A percentile compares a stretch with the other conserved stretches of the same genome.
Evolutionary conservation across 805 yeast genomes (phyloP).

Genomic region (Hyphopichia homilentoma): DNA sequence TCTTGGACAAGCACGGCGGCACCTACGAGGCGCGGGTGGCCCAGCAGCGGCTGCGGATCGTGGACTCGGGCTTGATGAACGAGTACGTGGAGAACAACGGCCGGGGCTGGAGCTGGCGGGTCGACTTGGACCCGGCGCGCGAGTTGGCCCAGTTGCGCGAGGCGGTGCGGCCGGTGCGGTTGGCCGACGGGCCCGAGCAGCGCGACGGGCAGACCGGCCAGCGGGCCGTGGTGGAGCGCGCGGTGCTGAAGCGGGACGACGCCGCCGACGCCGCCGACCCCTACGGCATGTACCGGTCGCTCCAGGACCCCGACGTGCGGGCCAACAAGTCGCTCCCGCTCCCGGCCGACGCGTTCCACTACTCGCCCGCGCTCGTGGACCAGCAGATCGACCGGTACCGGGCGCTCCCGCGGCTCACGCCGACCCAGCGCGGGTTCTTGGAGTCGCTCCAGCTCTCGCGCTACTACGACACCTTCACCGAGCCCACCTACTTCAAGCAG

Average conservation of each 20-base stretch:
- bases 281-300: background rate
- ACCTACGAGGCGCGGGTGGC: constrained; percentile 17
- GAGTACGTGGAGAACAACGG: constrained; percentile 8
- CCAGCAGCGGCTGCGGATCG: constrained; percentile 1
- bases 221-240: too few relatives aligned
- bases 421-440: background rate
- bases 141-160: background rate
- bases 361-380: background rate
- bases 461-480: constrained; percentile 12
- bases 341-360: constrained; percentile 1
- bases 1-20: constrained; percentile 11
- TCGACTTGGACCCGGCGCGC: background rate
- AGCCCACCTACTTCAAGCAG: constrained; percentile 37
- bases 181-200: background rate
- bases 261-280: background rate
- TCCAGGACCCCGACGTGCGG: constrained; percentile 1
- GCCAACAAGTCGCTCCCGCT: constrained; percentile 1
- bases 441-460: background rate
- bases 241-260: background rate
- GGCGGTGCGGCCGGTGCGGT: background rate
- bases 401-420: background rate
- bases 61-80: constrained; percentile 11
- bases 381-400: constrained; percentile 1
- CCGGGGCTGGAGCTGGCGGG: background rate
- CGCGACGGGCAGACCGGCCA: too few relatives aligned